A percentile compares a stretch with the other conserved stretches of the same genome.
phyloP scores from a whole-genome alignment of 306 rosid species.

The Rosa lucieae region DNA sequence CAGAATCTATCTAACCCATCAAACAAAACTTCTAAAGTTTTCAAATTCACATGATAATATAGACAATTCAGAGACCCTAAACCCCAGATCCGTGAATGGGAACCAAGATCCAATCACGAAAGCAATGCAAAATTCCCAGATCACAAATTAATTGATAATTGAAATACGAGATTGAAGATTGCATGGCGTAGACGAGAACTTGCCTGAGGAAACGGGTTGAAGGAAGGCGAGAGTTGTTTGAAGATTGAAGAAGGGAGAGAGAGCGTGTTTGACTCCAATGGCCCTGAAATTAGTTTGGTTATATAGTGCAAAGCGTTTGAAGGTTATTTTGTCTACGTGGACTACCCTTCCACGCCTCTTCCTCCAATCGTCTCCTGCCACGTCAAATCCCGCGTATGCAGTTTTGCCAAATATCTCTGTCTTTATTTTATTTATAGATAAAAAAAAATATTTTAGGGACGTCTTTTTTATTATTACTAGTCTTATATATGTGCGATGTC shows the following conservation, averaged over 20 bases:
- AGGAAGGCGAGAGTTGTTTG: no score
- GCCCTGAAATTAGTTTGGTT: not conserved
- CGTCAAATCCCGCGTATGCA: not conserved
- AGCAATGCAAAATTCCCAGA: not conserved
- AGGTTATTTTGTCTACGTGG: not conserved
- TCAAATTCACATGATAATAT: not conserved
- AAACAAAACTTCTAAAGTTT: not conserved
- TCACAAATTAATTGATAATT: not conserved
- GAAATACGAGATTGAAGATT: not conserved
- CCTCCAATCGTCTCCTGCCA: conserved; percentile 25
- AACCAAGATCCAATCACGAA: not conserved
- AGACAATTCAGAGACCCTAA: not conserved
- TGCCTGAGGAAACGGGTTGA: conserved; percentile 10
- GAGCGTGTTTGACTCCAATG: not conserved
- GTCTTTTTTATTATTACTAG: no score
- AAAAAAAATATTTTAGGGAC: no score
- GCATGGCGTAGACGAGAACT: conserved; percentile 21
- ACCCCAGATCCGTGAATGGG: not conserved
- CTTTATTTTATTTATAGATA: no score
- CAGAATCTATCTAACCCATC: not conserved
- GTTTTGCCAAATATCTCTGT: not conserved
- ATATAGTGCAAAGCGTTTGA: not conserved
- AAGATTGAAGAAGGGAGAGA: not conserved
- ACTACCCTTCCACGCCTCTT: conserved; percentile 11
- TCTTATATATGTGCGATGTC: no score